These are phyloP conservation scores for Sugiyamaella castrensis DNA, from an alignment of 1,139 yeast genomes.

Conservation along the genomic window DNA sequence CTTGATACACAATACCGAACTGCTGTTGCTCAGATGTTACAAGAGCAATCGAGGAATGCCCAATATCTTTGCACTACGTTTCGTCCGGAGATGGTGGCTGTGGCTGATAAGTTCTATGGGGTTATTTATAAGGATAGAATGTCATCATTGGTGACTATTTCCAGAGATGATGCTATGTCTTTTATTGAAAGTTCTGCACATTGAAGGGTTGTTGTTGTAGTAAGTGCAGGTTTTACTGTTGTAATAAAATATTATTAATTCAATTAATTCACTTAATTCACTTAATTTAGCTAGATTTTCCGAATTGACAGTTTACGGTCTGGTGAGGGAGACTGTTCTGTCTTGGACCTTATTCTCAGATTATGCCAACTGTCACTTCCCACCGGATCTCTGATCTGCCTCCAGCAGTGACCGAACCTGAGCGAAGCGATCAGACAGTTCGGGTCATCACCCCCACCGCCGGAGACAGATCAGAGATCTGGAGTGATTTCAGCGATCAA, in stretches of 20 bases:
- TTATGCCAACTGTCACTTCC: too few species aligned
- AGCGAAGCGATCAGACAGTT: too few species aligned
- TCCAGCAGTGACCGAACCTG: too few species aligned
- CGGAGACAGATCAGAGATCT: too few species aligned
- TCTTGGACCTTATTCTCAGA: too few species aligned
- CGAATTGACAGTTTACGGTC: too few species aligned
- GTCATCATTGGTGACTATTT: constrained; percentile 71
- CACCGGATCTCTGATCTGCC: too few species aligned
- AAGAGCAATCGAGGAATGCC: constrained; percentile 58
- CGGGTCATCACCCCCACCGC: too few species aligned
- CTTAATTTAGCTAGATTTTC: too few species aligned
- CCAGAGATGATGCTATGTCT: constrained; percentile 67
- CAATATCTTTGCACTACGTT: constrained; percentile 97
- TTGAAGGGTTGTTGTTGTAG: neutral
- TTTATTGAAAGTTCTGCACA: constrained; percentile 46
- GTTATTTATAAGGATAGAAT: constrained; percentile 82
- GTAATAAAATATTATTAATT: neutral
- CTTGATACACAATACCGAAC: constrained; percentile 89
- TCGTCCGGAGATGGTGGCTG: constrained; percentile 86
- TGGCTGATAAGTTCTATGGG: constrained; percentile 84
- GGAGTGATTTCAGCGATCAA: too few species aligned
- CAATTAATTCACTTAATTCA: too few species aligned
- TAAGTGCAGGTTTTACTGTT: neutral
- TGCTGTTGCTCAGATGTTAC: constrained; percentile 77
- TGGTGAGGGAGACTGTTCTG: too few species aligned